Base-by-base conservation (phyloP, 305 asterid genomes). In the Fraxinus sp. region DNA sequence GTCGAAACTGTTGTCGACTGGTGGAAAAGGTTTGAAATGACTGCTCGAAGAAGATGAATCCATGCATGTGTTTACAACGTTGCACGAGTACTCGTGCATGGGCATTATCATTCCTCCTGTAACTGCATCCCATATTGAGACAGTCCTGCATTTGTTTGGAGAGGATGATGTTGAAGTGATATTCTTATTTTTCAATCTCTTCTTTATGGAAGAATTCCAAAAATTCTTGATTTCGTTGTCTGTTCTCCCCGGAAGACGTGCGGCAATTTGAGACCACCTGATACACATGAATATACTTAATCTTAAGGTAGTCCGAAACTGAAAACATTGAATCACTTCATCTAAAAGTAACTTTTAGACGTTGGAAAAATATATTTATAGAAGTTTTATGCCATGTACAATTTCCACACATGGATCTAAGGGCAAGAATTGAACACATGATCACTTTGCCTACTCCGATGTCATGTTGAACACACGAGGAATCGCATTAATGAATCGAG, bases 211-310 rank as follows among this genome's bases (percentile, higher is more conserved):
- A 0, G 99, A 95, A 83, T 95, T 95, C 98, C 98, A 95, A 7
- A 94, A 95, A 77, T 95, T 95, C 93, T 95, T 95, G 49, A 94
- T 94, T 85, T 95, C 98, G 24, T 95, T 95, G 88, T 95, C 98
- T 0, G 98, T 95, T 86, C 98, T 90, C 11, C 98, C 99, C 0
- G 98, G 99, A 10, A 95, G 90, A 7, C 97, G 95, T 3, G 98
- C 95, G 37, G 99, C 99, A 26, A 95, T 95, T 79, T 93, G 99
- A 52, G 99, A 94, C 99, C 99, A 95, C 85, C 99, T 95, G 87
- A 83, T 78, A 33, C 35, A 26, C 36, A 22, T 11, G 35, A 64
- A 70, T 70, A 70, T 9, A 70, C 9, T 55, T 28, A 18, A 70
- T 70, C 75, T 70, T 30, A 28, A 68, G 72, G 32, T 64, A 2